These are phyloP conservation scores for Logfia minima DNA, from an alignment of 129 eudicot genomes.

Conservation along the genomic window DNA sequence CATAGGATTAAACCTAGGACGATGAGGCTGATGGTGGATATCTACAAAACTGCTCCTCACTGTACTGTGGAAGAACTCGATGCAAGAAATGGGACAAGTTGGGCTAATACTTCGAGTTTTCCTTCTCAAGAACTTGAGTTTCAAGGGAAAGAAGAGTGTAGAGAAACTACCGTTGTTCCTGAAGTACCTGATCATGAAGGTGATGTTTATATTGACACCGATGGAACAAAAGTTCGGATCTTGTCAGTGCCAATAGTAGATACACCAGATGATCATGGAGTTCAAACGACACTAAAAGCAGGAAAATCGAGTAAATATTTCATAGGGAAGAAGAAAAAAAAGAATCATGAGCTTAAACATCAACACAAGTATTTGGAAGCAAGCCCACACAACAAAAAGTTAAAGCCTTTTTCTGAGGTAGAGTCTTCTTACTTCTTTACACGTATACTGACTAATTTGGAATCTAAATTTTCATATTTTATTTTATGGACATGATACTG, in stretches of 20 bases:
- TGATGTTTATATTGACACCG: conserved; percentile 69
- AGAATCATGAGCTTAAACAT: conserved; percentile 30
- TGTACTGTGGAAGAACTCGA: conserved; percentile 90
- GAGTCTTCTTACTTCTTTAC: neutral
- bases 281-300: conserved; percentile 33
- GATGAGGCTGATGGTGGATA: conserved; percentile 60
- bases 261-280: conserved; percentile 17
- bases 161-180: conserved; percentile 17
- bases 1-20: conserved; percentile 73
- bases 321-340: conserved; percentile 39
- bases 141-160: conserved; percentile 24
- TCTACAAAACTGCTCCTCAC: conserved; percentile 53
- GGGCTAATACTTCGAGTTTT: conserved; percentile 56
- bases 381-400: conserved; percentile 29
- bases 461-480: neutral
- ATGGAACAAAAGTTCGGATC: conserved; percentile 80
- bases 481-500: neutral
- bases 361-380: conserved; percentile 34
- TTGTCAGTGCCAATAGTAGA: conserved; percentile 44
- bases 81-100: conserved; percentile 69
- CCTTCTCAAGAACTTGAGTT: conserved; percentile 44
- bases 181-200: conserved; percentile 52
- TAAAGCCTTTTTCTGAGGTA: conserved; percentile 55
- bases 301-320: conserved; percentile 40
- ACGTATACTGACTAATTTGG: neutral